Evolutionary conservation across 1,284 basidiomycete genomes (phyloP), one percentile per base, ranked within the genome.

Genomic region (Naganishia liquefaciens): DNA sequence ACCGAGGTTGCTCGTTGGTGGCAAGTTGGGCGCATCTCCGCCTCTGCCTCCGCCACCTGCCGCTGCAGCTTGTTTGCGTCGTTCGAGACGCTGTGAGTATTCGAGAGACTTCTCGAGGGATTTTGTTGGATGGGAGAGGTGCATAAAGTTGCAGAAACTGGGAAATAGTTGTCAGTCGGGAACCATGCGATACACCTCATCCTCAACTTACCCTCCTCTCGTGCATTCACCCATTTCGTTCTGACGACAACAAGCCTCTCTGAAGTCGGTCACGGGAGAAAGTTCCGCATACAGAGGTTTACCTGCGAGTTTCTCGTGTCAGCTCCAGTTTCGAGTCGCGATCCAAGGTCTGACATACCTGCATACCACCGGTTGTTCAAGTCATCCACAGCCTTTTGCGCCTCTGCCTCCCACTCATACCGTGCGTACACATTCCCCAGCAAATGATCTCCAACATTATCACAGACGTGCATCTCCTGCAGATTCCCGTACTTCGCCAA

Each of bases 381-480:
- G 67, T 86, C 90, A 73, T 96, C 91, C 11, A 98, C 92, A 0
- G 96, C 95, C 47, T 87, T 82, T 76, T 93, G 90, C 9, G 96
- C 96, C 76, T 99, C 96, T 0, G 93, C 93, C 80, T 99, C 96
- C 91, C 91, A 96, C 76, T 97, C 93, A 77, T 93, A 99, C 49
- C 96, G 85, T 13, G 94, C 96, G 76, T 99, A 99, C 1, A 99
- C 96, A 75, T 99, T 99, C 30, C 96, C 96, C 74, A 98, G 94
- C 50, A 99, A 83, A 77, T 99, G 96, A 76, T 99, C 96, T 28
- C 96, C 96, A 33, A 99, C 93, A 75, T 99, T 99, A 81, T 99
- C 96, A 77, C 96, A 99, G 7, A 99, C 93, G 80, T 97, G 94
- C 71, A 99, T 84, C 80, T 99, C 96, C 61, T 96, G 81, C 54